Percentiles rank a stretch among this genome's conserved stretches.
phyloP scores from a whole-genome alignment of 2,329 filamentous ascomycete species.

The Thyridium curvatum region DNA sequence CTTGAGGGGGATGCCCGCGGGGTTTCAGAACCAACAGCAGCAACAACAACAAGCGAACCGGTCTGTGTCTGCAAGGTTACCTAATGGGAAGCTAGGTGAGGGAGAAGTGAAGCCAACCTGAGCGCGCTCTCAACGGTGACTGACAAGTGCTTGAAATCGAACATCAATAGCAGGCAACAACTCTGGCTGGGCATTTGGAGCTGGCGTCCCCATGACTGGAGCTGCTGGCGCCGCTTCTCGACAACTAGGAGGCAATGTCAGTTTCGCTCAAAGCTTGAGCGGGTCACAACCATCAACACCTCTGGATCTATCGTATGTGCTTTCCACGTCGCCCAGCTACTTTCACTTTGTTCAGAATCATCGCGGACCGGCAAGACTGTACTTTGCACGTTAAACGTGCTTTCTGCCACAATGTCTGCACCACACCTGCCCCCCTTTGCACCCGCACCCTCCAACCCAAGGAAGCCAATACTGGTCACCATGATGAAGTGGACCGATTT shows the following conservation, averaged over 20 bases:
- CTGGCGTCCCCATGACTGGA: conserved; percentile 52
- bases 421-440: not conserved
- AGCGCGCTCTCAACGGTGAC: too few relatives aligned
- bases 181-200: conserved; percentile 57
- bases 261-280: conserved; percentile 60
- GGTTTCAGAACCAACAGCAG: conserved; percentile 53
- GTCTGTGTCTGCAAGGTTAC: conserved; percentile 52
- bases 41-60: conserved; percentile 53
- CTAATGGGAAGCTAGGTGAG: conserved; percentile 60
- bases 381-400: not conserved
- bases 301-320: conserved; percentile 59
- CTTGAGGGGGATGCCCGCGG: conserved; percentile 54
- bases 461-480: too few relatives aligned
- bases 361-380: conserved; percentile 1
- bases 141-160: not conserved
- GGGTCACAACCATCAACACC: conserved; percentile 57
- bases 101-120: not conserved
- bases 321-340: conserved; percentile 7
- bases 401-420: not conserved
- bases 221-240: conserved; percentile 35
- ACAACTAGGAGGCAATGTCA: conserved; percentile 53
- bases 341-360: not conserved
- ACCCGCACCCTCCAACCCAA: not conserved
- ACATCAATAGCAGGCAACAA: conserved; percentile 36
- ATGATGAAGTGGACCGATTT: conserved; percentile 3